phyloP scores from a whole-genome alignment of 768 basidiomycete species.

The Mycena indigotica region DNA sequence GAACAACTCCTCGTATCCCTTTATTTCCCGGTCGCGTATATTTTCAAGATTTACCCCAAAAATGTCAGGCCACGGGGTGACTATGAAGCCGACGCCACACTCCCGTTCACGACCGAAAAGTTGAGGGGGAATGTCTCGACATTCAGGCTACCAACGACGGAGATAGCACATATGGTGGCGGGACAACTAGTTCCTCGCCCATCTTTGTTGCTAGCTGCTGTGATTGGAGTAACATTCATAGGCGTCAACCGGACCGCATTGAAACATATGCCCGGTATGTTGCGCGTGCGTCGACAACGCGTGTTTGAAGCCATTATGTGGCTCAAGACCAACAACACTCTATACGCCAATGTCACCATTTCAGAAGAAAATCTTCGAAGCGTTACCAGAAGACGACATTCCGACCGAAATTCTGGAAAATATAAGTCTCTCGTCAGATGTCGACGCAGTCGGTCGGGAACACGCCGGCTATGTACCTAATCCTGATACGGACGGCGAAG shows the following conservation, averaged over 20 bases:
- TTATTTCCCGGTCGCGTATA: constrained; percentile 23
- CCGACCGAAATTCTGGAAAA: no score
- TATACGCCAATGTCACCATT: constrained; percentile 29
- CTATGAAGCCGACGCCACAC: constrained; percentile 1
- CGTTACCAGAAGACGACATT: constrained; percentile 4
- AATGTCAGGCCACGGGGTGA: background rate
- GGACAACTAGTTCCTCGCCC: constrained; percentile 25
- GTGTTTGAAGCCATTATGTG: constrained; percentile 32
- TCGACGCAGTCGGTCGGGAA: no score
- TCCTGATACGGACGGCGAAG: no score
- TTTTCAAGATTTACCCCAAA: constrained; percentile 30
- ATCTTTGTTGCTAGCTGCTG: constrained; percentile 15
- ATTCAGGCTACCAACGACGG: constrained; percentile 17
- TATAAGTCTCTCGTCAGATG: no score
- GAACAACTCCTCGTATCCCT: constrained; percentile 28
- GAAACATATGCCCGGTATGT: constrained; percentile 21
- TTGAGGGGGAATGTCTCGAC: constrained; percentile 28
- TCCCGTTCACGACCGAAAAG: no score
- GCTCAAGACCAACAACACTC: constrained; percentile 33
- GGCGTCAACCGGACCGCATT: constrained; percentile 26
- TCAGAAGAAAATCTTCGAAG: constrained; percentile 6
- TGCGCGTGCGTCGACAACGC: constrained; percentile 24
- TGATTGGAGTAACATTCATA: constrained; percentile 34
- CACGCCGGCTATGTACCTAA: no score
- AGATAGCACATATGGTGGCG: constrained; percentile 20